Conservation (phyloP, 2,329 filamentous ascomycete species). For the Myrmaecium sp. region DNA sequence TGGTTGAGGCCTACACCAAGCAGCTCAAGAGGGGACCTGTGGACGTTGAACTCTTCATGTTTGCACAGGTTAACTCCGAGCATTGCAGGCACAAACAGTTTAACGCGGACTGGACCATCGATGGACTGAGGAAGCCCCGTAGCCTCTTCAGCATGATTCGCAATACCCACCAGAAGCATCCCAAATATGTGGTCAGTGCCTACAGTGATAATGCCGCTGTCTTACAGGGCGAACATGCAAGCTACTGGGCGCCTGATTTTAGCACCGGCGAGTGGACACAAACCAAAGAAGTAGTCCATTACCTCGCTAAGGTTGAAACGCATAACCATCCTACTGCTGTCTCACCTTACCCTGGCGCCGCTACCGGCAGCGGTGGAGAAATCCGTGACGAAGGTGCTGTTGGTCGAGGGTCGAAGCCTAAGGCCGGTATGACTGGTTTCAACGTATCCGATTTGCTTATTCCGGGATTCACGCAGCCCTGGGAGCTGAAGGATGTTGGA, state of each 20-base stretch:
- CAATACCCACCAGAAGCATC: slow-evolving; percentile 70
- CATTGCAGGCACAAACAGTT: slow-evolving; percentile 84
- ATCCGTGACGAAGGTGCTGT: slow-evolving; percentile 93
- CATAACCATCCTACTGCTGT: slow-evolving; percentile 97
- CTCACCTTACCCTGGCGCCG: slow-evolving; percentile 81
- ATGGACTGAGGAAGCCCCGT: slow-evolving; percentile 61
- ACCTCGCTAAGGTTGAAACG: slow-evolving; percentile 88
- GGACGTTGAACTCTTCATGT: slow-evolving; percentile 98
- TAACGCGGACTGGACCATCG: slow-evolving; percentile 92
- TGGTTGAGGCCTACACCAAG: slow-evolving; percentile 66
- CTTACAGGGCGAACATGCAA: slow-evolving; percentile 51
- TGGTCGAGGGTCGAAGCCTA: slow-evolving; percentile 79
- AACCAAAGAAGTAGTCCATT: slow-evolving; percentile 71
- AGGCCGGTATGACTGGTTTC: slow-evolving; percentile 82
- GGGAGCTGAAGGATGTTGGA: slow-evolving; percentile 72
- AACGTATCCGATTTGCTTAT: slow-evolving; percentile 91
- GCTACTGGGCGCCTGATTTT: slow-evolving; percentile 77
- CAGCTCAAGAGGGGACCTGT: slow-evolving; percentile 50
- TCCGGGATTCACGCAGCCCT: slow-evolving; percentile 64
- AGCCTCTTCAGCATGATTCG: slow-evolving; percentile 92
- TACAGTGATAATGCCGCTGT: slow-evolving; percentile 99
- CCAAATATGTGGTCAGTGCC: slow-evolving; percentile 74
- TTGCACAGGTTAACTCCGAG: slow-evolving; percentile 97
- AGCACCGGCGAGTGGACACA: slow-evolving; percentile 76
- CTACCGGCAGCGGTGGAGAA: slow-evolving; percentile 88